Conservation (phyloP, 2,329 filamentous ascomycete genomes). For the Exophiala mesophila region DNA sequence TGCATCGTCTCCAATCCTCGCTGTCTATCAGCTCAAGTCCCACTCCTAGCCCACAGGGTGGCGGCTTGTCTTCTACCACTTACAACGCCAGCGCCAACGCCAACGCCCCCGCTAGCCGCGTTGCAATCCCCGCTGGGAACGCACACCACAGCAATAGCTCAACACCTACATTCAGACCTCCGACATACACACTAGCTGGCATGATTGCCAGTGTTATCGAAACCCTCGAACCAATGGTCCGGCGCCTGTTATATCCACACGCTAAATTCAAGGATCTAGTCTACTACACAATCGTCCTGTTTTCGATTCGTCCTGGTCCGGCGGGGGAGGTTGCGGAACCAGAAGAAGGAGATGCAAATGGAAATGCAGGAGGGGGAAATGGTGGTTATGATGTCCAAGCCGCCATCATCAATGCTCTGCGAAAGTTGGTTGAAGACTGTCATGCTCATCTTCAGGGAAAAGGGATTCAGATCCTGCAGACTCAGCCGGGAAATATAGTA, state of each 20-base stretch:
- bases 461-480: neutral
- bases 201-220: conserved; percentile 21
- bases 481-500: neutral
- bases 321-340: too few species aligned
- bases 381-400: too few species aligned
- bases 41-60: neutral
- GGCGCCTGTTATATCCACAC: conserved; percentile 17
- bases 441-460: neutral
- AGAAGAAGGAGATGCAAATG: too few species aligned
- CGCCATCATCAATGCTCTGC: too few species aligned
- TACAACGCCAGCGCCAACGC: neutral
- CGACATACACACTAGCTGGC: conserved; percentile 13
- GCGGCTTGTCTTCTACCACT: neutral
- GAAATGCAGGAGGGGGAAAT: too few species aligned
- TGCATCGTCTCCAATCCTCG: neutral
- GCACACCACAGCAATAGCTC: neutral
- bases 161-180: conserved; percentile 1
- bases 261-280: conserved; percentile 22
- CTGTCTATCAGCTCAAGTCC: neutral
- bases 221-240: conserved; percentile 21
- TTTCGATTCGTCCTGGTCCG: too few species aligned
- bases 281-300: conserved; percentile 22
- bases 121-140: neutral
- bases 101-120: neutral
- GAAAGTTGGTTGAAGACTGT: neutral